Evolutionary conservation across 2,329 filamentous ascomycete species (phyloP), one percentile per base, ranked within the genome.

Genomic region (Nigrospora oryzae): DNA sequence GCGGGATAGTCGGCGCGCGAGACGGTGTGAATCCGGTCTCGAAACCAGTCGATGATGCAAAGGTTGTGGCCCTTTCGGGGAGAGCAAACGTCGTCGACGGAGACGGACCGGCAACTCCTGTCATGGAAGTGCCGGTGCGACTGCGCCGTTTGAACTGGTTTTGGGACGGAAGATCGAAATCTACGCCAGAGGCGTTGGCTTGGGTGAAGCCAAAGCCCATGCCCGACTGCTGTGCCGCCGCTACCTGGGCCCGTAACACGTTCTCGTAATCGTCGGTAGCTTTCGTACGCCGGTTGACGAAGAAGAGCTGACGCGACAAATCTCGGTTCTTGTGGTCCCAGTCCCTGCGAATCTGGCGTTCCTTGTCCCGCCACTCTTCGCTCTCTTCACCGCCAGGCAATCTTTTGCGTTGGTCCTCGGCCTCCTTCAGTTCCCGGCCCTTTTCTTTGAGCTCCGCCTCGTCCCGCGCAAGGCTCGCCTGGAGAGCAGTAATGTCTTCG

Each of bases 361-460:
- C 73, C 44, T 65, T 67, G 43, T 74, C 69, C 43, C 70, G 68
- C 71, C 69, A 74, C 49, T 71, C 73, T 13, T 80, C 76, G 34
- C 81, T 79, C 38, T 79, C 73, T 45, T 81, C 73, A n/a, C 70
- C 76, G 14, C 75, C 81, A 2, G 78, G 75, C 12, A 80, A 71
- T 45, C 74, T 77, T 61, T 84, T 84, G 41, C 81, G 69, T 51
- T 84, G 77, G 47, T 83, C 80, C 59, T 93, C 87, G 23, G 89
- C 72, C 42, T 82, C 75, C 59, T 88, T 87, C 51, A 91, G 78
- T 51, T 84, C 78, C 19, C 71, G 69, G n/a, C 80, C 77, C 54
- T 84, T 86, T 48, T 86, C 76, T 52, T 81, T 83, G 28, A 93
- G 74, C 49, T 87, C 83, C 10, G 85, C 76, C 60, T 93, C 87